Conservation (phyloP, 768 basidiomycete species). For the Rhodosporidiobolus odoratus region DNA sequence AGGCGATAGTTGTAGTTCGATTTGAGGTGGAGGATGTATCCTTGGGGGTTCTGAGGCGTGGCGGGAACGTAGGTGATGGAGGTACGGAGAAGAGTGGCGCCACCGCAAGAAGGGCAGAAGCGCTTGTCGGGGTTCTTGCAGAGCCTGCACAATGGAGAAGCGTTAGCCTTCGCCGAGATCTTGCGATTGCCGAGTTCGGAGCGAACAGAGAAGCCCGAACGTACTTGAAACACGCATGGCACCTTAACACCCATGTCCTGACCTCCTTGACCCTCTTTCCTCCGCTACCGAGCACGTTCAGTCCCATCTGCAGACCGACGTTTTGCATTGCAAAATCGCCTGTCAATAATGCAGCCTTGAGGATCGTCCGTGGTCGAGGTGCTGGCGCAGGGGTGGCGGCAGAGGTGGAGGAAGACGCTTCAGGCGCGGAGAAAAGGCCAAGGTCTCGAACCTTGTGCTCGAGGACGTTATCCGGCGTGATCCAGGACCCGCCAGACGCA, state of each 20-base stretch:
- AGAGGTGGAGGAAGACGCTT: conserved; percentile 20
- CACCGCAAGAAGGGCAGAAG: conserved; percentile 94
- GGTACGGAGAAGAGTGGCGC: conserved; percentile 74
- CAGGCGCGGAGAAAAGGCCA: conserved; percentile 64
- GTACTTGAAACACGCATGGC: conserved; percentile 99
- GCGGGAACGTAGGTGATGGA: conserved; percentile 63
- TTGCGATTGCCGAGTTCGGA: too few relatives aligned
- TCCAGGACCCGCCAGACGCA: conserved; percentile 84
- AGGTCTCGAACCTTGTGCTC: conserved; percentile 82
- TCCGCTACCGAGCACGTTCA: conserved; percentile 80
- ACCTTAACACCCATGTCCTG: conserved; percentile 91
- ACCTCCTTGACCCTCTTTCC: conserved; percentile 85
- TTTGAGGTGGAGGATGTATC: conserved; percentile 85
- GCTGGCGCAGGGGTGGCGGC: conserved; percentile 42
- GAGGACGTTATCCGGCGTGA: conserved; percentile 80
- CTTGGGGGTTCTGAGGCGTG: conserved; percentile 49
- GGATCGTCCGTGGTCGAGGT: conserved; percentile 24
- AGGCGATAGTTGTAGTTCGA: conserved; percentile 89
- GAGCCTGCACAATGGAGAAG: conserved; percentile 55
- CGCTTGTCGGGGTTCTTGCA: conserved; percentile 92
- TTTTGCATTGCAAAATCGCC: conserved; percentile 99
- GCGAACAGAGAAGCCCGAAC: conserved; percentile 44
- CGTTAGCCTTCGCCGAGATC: not conserved
- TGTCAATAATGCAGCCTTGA: conserved; percentile 87
- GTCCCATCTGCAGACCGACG: conserved; percentile 85